phyloP scores from a whole-genome alignment of 2,329 filamentous ascomycete species.

The Alternaria solani region DNA sequence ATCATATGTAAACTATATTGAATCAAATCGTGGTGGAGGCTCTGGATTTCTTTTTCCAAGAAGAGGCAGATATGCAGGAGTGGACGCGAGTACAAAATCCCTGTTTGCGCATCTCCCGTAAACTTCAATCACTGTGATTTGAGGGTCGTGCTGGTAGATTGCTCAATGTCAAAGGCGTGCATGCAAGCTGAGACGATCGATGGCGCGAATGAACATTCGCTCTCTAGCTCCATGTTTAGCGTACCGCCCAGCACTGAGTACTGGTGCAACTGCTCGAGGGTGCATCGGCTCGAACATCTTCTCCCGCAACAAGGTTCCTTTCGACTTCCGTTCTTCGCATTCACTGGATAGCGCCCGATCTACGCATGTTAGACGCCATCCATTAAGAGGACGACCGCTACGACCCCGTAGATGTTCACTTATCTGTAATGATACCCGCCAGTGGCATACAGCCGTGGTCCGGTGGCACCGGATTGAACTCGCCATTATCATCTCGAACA shows the following conservation, averaged over 20 bases:
- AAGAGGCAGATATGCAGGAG: too few relatives aligned
- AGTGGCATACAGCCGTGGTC: background rate
- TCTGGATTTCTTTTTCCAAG: too few relatives aligned
- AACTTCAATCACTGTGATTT: background rate
- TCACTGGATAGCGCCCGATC: rapidly evolving
- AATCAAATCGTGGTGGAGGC: too few relatives aligned
- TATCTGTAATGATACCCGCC: rapidly evolving
- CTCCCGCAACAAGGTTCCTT: background rate
- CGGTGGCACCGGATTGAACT: background rate
- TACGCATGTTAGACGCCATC: background rate
- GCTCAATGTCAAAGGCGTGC: background rate
- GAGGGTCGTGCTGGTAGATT: background rate
- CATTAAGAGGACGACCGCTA: background rate
- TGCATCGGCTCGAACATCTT: background rate
- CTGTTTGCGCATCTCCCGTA: too few relatives aligned
- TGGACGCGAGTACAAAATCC: too few relatives aligned
- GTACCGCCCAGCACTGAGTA: background rate
- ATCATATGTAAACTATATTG: too few relatives aligned
- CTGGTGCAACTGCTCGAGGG: background rate
- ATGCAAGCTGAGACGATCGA: background rate
- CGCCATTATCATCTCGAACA: background rate
- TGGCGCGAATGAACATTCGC: background rate
- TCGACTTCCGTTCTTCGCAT: background rate
- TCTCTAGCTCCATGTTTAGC: background rate
- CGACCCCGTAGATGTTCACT: background rate